Base-by-base conservation (phyloP, 176 grass and related monocot species). In the Echinochloa phyllopogon region DNA sequence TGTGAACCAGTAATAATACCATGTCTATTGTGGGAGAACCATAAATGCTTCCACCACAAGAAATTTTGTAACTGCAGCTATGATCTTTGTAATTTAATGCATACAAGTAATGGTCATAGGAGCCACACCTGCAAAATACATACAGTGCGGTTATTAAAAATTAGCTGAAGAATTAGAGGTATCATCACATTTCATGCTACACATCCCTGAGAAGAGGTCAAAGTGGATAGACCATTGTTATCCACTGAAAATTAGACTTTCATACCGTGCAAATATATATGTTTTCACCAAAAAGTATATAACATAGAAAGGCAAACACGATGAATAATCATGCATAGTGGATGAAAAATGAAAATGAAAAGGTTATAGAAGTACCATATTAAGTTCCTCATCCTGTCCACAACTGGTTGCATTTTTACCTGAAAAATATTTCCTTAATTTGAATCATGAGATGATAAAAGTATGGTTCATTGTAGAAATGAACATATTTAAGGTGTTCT, bases 41-140 rank as follows among this genome's bases (percentile, higher is more conserved):
- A 92, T 93, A 98, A 80, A 98, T 92, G 83, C 95, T 98, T 80
- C 95, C 95, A 80, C 95, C 95, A 87, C 95, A 98, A 72, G 80
- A 92, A 81, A 95, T 47, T 95, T 90, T 93, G 63, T 93, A 95
- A 69, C 81, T 10, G 15, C 91, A 98, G 60, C 79, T 79, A 79
- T 43, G 82, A 42, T 93, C 82, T 84, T 95, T 90, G 76, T 91
- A 94, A 88, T 93, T 91, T 64, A 98, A 86, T 20, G 95, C 95
- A 68, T 95, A 98, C 43, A 98, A 74, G 86, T 84, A 74, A 82
- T 95, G 87, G 44, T 98, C 95, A 55, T 98, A 92, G 10, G 95
- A 98, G 65, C 95, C 93, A 85, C 95, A 98, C 95, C 95, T 98
- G 85, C 44, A 71, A 50, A 72, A 55, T 57, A 66, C 23, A 49